Percentiles rank a stretch among this genome's conserved stretches.
These are phyloP conservation scores for Danielia oregonensis DNA, from an alignment of 805 yeast species.

Conservation along the genomic window DNA sequence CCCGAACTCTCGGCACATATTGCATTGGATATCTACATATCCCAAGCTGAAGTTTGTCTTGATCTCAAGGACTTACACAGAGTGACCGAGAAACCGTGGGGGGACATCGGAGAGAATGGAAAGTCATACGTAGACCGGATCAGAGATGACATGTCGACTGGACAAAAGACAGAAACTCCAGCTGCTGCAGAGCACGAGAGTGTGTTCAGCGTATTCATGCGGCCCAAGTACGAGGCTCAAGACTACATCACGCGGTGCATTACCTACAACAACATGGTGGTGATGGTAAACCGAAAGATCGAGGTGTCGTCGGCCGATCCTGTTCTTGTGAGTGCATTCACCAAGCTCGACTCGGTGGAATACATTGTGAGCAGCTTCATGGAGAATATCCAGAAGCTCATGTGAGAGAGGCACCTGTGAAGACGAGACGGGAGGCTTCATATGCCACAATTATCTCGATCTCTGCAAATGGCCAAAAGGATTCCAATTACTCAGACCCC, in stretches of 20 bases:
- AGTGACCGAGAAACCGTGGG: conserved; percentile 62
- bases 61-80: conserved; percentile 51
- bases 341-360: conserved; percentile 63
- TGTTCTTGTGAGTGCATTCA: conserved; percentile 53
- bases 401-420: not conserved
- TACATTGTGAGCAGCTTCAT: conserved; percentile 37
- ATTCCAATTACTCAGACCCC: too few relatives aligned
- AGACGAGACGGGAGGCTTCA: not conserved
- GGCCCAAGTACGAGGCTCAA: conserved; percentile 33
- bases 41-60: conserved; percentile 59
- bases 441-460: too few relatives aligned
- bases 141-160: conserved; percentile 47
- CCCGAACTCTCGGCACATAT: conserved; percentile 47
- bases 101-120: conserved; percentile 44
- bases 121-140: conserved; percentile 57
- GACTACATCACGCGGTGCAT: conserved; percentile 59
- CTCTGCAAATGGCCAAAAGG: too few relatives aligned
- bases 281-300: conserved; percentile 55
- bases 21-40: conserved; percentile 54
- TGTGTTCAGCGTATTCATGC: conserved; percentile 22
- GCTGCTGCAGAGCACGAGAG: conserved; percentile 5
- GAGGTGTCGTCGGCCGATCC: conserved; percentile 69
- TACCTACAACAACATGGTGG: conserved; percentile 58
- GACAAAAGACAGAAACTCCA: conserved; percentile 7
- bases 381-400: conserved; percentile 15